These are phyloP conservation scores for Eucalyptus cloeziana DNA, from an alignment of 345 rosid species.

Conservation along the genomic window DNA sequence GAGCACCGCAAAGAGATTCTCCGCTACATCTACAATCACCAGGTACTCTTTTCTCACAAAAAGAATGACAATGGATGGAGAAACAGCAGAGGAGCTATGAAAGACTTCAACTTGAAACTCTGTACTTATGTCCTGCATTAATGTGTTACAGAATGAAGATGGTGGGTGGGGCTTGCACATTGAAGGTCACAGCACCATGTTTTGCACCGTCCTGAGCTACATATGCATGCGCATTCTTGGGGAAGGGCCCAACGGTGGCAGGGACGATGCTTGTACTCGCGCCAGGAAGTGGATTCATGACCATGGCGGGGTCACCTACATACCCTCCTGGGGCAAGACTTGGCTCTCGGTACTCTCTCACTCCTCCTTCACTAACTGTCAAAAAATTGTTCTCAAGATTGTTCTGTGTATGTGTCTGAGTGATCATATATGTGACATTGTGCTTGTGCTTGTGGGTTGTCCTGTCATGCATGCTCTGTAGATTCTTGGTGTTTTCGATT, in stretches of 20 bases:
- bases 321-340: constrained; percentile 27
- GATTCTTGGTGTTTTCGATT: constrained; percentile 14
- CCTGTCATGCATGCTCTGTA: not conserved
- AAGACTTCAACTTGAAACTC: not conserved
- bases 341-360: constrained; percentile 12
- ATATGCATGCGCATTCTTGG: constrained; percentile 25
- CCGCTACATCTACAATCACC: constrained; percentile 19
- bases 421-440: not conserved
- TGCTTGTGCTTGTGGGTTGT: not conserved
- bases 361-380: not conserved
- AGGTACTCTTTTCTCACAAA: not conserved
- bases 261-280: constrained; percentile 10
- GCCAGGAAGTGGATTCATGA: constrained; percentile 20
- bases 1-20: constrained; percentile 19
- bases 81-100: not conserved
- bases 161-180: constrained; percentile 28
- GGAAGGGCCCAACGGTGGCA: constrained; percentile 13
- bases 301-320: constrained; percentile 10
- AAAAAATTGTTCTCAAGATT: not conserved
- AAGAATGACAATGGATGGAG: not conserved
- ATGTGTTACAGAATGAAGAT: constrained; percentile 6
- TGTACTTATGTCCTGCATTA: not conserved
- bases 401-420: not conserved
- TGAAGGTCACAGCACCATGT: constrained; percentile 26
- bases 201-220: constrained; percentile 13